A percentile compares a stretch with the other conserved stretches of the same genome.
These are phyloP conservation scores for Rhodotorula graminis DNA, from an alignment of 768 basidiomycete species.

Conservation along the genomic window DNA sequence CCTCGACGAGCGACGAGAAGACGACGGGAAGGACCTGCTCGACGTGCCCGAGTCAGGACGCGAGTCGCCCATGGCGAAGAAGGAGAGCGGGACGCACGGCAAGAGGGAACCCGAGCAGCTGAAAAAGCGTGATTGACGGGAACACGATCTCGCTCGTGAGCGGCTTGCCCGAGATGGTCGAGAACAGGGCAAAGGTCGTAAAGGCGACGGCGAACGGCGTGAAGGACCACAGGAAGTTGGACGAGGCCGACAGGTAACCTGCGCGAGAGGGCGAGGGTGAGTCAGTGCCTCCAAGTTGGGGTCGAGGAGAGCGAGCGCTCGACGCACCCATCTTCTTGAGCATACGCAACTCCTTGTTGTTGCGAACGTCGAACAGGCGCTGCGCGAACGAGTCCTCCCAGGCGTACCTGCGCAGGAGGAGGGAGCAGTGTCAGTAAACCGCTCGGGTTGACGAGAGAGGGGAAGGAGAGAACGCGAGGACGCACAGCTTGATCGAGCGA, in stretches of 20 bases:
- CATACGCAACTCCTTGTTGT: constrained; percentile 74
- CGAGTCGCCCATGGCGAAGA: not conserved
- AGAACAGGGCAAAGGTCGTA: constrained; percentile 53
- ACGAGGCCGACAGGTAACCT: constrained; percentile 49
- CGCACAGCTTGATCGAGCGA: constrained; percentile 71
- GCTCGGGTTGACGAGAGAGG: too few relatives aligned
- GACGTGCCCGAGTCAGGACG: not conserved
- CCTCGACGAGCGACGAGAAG: constrained; percentile 18
- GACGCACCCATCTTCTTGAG: constrained; percentile 63
- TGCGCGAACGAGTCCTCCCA: constrained; percentile 90
- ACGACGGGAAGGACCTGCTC: constrained; percentile 5
- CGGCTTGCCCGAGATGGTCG: constrained; percentile 52
- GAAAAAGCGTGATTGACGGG: constrained; percentile 87
- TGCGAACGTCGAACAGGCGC: constrained; percentile 71
- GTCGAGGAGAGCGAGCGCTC: constrained; percentile 43
- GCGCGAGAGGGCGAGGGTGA: not conserved
- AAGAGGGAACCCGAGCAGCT: constrained; percentile 78
- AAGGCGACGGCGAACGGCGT: constrained; percentile 65
- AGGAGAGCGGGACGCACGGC: constrained; percentile 48
- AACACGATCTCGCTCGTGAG: constrained; percentile 89
- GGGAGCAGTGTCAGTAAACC: too few relatives aligned
- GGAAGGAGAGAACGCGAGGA: not conserved
- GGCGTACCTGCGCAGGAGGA: constrained; percentile 58
- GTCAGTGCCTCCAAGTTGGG: too few relatives aligned
- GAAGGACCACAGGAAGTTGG: constrained; percentile 43